Percentiles rank a stretch among this genome's conserved stretches.
phyloP scores from a whole-genome alignment of 768 basidiomycete species.

The Naganishia antarctica region DNA sequence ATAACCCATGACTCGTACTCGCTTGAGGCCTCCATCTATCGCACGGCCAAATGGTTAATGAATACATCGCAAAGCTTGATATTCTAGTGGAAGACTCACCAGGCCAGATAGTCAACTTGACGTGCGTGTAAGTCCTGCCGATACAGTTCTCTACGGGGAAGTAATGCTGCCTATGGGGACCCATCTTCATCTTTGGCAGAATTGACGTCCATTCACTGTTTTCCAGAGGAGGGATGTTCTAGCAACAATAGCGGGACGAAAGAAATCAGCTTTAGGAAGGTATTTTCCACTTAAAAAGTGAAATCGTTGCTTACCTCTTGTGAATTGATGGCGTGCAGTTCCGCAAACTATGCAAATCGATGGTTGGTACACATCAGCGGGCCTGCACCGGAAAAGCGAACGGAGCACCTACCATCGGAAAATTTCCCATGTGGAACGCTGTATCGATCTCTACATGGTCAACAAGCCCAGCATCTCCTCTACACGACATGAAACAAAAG shows the following conservation, averaged over 20 bases:
- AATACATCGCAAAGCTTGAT: neutral
- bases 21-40: constrained; percentile 84
- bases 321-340: constrained; percentile 60
- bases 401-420: constrained; percentile 56
- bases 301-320: constrained; percentile 51
- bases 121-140: constrained; percentile 66
- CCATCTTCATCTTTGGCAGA: constrained; percentile 71
- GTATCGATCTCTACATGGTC: constrained; percentile 82
- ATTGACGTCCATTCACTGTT: constrained; percentile 67
- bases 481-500: constrained; percentile 38
- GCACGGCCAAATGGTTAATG: neutral
- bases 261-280: too few relatives aligned
- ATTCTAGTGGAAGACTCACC: constrained; percentile 40
- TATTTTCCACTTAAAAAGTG: too few relatives aligned
- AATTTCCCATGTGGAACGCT: constrained; percentile 91
- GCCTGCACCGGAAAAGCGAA: neutral
- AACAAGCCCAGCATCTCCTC: constrained; percentile 70
- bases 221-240: constrained; percentile 41
- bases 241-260: too few relatives aligned
- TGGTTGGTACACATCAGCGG: neutral
- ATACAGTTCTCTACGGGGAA: constrained; percentile 67
- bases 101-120: constrained; percentile 82
- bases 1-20: constrained; percentile 74
- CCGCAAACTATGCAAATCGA: constrained; percentile 59
- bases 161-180: constrained; percentile 82